phyloP scores from a whole-genome alignment of 2,329 filamentous ascomycete genomes.

The Diaporthe destruens region DNA sequence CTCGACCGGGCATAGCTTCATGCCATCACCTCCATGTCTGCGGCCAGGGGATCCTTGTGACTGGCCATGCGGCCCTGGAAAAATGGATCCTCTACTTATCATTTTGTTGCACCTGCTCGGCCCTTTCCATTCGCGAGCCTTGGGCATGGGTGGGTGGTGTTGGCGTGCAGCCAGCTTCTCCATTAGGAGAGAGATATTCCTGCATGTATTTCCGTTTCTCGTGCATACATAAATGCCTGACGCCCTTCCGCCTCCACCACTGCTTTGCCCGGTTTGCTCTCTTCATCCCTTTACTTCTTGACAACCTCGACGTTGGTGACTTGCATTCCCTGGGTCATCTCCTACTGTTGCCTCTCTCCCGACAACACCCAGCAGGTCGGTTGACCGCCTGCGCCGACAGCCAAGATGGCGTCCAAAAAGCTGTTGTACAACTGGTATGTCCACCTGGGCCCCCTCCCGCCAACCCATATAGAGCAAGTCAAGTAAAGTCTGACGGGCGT shows the following conservation, averaged over 20 bases:
- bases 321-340: neutral
- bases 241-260: no score
- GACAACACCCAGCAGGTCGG: slow-evolving; percentile 29
- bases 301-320: neutral
- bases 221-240: slow-evolving; percentile 29
- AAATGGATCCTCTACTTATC: slow-evolving; percentile 25
- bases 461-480: neutral
- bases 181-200: neutral
- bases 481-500: neutral
- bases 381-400: slow-evolving; percentile 36
- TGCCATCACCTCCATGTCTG: slow-evolving; percentile 11
- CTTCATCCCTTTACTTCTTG: neutral
- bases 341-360: neutral
- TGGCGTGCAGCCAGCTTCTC: neutral
- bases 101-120: slow-evolving; percentile 20
- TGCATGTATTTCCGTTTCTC: neutral
- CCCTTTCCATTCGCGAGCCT: slow-evolving; percentile 1
- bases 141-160: neutral
- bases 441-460: no score
- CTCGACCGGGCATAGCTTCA: slow-evolving; percentile 29
- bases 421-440: slow-evolving; percentile 48
- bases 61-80: slow-evolving; percentile 11
- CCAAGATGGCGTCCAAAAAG: slow-evolving; percentile 46
- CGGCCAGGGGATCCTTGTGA: slow-evolving; percentile 13
- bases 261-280: neutral